phyloP scores from a whole-genome alignment of 2,329 filamentous ascomycete species.

The Rutstroemia sp. region DNA sequence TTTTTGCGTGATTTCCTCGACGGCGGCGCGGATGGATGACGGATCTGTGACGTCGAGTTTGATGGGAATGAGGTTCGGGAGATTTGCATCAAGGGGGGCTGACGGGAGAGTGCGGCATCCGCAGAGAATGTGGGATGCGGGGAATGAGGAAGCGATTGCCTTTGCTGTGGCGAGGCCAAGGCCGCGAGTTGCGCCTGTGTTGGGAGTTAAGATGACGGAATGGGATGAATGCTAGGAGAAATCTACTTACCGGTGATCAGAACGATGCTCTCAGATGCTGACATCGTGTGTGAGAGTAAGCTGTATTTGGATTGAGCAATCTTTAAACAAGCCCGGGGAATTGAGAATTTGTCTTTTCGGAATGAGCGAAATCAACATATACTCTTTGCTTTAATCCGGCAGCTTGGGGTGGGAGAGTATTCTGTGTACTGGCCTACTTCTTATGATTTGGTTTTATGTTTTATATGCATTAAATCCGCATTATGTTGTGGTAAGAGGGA shows the following conservation, averaged over 20 bases:
- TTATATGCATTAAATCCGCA: too few relatives aligned
- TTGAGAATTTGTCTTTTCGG: not conserved
- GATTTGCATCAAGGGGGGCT: not conserved
- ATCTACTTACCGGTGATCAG: not conserved
- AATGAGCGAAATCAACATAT: too few relatives aligned
- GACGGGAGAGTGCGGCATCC: not conserved
- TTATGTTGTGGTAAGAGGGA: too few relatives aligned
- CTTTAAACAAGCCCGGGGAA: not conserved
- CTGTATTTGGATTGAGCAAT: too few relatives aligned
- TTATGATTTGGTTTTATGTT: too few relatives aligned
- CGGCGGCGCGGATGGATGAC: conserved; percentile 10
- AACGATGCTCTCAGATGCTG: not conserved
- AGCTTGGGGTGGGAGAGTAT: too few relatives aligned
- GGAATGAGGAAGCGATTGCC: not conserved
- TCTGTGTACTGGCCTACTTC: too few relatives aligned
- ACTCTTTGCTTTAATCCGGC: too few relatives aligned
- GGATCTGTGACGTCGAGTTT: conserved; percentile 14
- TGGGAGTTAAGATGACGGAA: not conserved
- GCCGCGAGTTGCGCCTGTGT: not conserved
- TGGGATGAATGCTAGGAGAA: not conserved
- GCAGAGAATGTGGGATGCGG: not conserved
- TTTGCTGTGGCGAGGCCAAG: not conserved
- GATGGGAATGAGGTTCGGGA: not conserved
- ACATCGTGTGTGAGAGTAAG: not conserved
- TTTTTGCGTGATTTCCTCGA: conserved; percentile 1